These are phyloP conservation scores for Cryphonectria radicalis DNA, from an alignment of 2,329 filamentous ascomycete genomes.

Conservation along the genomic window DNA sequence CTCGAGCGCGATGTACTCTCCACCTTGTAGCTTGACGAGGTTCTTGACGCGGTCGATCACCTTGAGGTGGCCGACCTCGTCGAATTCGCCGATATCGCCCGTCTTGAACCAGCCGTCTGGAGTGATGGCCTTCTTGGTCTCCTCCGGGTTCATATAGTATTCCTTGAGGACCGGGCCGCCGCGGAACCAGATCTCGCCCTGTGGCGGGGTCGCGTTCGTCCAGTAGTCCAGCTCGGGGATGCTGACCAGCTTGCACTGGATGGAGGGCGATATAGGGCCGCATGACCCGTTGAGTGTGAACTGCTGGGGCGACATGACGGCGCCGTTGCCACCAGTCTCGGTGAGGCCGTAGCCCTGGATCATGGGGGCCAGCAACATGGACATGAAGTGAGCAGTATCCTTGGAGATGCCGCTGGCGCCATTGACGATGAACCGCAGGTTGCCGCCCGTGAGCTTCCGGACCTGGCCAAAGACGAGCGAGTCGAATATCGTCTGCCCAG, in stretches of 20 bases:
- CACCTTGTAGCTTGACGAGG: constrained; percentile 91
- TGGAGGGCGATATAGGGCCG: constrained; percentile 74
- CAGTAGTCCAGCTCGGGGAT: constrained; percentile 87
- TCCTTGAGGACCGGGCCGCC: constrained; percentile 74
- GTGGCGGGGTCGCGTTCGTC: constrained; percentile 72
- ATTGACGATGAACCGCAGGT: constrained; percentile 88
- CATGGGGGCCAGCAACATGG: constrained; percentile 92
- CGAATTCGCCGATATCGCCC: constrained; percentile 92
- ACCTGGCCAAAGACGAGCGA: constrained; percentile 88
- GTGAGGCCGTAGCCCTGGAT: constrained; percentile 92
- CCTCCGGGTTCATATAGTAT: constrained; percentile 85
- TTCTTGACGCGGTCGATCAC: constrained; percentile 99
- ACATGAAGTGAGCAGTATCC: constrained; percentile 88
- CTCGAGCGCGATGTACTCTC: constrained; percentile 96
- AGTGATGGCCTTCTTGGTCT: constrained; percentile 78
- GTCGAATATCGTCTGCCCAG: constrained; percentile 74
- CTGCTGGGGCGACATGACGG: constrained; percentile 81
- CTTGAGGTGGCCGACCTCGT: constrained; percentile 75
- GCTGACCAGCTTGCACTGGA: constrained; percentile 92
- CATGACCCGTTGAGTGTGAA: constrained; percentile 74
- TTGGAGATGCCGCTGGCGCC: constrained; percentile 89
- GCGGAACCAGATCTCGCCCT: constrained; percentile 91
- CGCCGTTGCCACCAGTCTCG: constrained; percentile 85
- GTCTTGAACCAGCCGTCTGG: constrained; percentile 96
- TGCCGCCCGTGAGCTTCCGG: constrained; percentile 85